A percentile compares a stretch with the other conserved stretches of the same genome.
Conservation (phyloP, 192 early-diverging fungal genomes). For the Allomyces arbusculus region DNA sequence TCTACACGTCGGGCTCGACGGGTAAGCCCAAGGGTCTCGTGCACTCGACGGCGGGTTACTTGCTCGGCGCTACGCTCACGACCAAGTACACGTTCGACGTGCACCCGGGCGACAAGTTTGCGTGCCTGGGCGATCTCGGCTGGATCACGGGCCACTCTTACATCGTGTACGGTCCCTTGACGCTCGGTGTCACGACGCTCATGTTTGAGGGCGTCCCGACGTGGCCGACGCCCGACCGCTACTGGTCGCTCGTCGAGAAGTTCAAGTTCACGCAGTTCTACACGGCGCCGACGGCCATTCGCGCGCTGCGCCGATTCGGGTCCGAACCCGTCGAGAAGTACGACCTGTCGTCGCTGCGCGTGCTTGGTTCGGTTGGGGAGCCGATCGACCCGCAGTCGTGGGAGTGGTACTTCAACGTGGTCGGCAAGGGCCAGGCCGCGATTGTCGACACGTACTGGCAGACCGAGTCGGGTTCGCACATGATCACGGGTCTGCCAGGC, state of each 20-base stretch:
- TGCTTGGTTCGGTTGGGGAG: constrained; percentile 88
- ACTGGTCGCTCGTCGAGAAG: constrained; percentile 66
- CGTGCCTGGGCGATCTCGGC: constrained; percentile 91
- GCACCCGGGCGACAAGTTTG: constrained; percentile 69
- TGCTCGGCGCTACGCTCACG: constrained; percentile 70
- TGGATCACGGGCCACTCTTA: constrained; percentile 79
- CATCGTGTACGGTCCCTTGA: constrained; percentile 78
- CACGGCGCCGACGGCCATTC: constrained; percentile 93
- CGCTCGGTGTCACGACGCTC: constrained; percentile 72
- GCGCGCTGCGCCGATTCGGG: constrained; percentile 76
- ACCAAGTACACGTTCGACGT: constrained; percentile 89
- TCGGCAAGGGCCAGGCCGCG: constrained; percentile 68
- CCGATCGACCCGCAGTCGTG: constrained; percentile 96
- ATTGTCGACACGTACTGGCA: constrained; percentile 95
- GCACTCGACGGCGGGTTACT: constrained; percentile 84
- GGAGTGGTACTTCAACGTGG: constrained; percentile 87
- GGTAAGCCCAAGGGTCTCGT: constrained; percentile 84
- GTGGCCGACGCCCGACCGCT: constrained; percentile 63
- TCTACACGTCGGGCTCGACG: constrained; percentile 84
- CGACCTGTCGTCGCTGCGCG: constrained; percentile 63
- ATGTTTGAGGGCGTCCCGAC: constrained; percentile 88
- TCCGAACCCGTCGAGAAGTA: constrained; percentile 52
- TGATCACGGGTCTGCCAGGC: constrained; percentile 80
- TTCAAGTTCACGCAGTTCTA: constrained; percentile 94
- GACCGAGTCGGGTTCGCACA: constrained; percentile 83